phyloP scores from a whole-genome alignment of 768 basidiomycete genomes.

The Trichaptum fuscoviolaceum region DNA sequence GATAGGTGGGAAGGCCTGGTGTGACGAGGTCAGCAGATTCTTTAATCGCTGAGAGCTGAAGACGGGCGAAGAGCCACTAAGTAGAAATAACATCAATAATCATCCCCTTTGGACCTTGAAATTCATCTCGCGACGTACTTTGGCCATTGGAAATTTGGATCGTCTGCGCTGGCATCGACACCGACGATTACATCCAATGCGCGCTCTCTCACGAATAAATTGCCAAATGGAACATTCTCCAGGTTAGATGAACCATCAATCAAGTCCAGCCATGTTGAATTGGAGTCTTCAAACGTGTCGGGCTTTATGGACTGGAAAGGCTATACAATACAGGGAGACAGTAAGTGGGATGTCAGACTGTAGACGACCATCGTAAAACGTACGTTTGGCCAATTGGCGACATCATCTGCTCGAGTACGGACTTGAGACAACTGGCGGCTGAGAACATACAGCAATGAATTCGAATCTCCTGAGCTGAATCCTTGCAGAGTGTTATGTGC shows the following conservation, averaged over 20 bases:
- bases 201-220: slow-evolving; percentile 64
- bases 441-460: slow-evolving; percentile 44
- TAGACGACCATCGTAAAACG: slow-evolving; percentile 7
- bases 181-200: slow-evolving; percentile 72
- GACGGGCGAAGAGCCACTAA: slow-evolving; percentile 50
- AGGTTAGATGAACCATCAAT: slow-evolving; percentile 68
- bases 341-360: too few relatives aligned
- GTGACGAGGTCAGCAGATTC: slow-evolving; percentile 40
- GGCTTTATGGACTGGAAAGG: slow-evolving; percentile 48
- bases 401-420: slow-evolving; percentile 49
- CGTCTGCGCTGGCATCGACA: slow-evolving; percentile 61
- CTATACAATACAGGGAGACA: slow-evolving; percentile 18
- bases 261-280: slow-evolving; percentile 49
- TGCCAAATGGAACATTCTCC: slow-evolving; percentile 68
- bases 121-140: slow-evolving; percentile 39
- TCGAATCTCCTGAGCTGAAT: slow-evolving; percentile 31
- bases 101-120: neutral
- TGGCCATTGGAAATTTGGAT: slow-evolving; percentile 50
- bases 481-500: slow-evolving; percentile 35
- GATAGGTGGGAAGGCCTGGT: slow-evolving; percentile 61
- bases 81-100: slow-evolving; percentile 6
- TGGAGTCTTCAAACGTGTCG: slow-evolving; percentile 48
- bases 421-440: slow-evolving; percentile 41
- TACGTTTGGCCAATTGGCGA: slow-evolving; percentile 64
- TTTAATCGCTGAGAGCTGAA: slow-evolving; percentile 39